Conservation (phyloP, 257 asterid species). For the Solanum pinnatisectum region DNA sequence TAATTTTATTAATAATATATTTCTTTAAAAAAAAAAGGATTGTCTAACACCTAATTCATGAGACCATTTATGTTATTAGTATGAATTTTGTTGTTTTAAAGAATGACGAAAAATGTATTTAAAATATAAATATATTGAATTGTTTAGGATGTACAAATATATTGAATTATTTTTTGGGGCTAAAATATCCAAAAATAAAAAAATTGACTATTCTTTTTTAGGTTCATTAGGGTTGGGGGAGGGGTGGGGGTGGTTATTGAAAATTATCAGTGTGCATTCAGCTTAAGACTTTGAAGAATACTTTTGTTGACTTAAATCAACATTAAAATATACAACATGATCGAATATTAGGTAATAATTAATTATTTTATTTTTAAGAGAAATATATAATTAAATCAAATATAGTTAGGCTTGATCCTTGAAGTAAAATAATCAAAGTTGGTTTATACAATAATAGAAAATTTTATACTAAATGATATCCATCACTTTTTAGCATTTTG, state of each 20-base stretch:
- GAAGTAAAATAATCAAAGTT: neutral
- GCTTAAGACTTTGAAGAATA: neutral
- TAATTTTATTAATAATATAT: neutral
- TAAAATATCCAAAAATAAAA: neutral
- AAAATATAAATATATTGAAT: neutral
- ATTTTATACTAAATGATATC: neutral
- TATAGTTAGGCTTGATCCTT: neutral
- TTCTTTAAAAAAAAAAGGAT: neutral
- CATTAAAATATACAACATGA: neutral
- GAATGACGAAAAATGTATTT: neutral
- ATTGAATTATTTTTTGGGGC: neutral
- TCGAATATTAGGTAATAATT: neutral
- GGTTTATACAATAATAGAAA: neutral
- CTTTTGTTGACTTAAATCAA: neutral
- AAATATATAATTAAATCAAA: neutral
- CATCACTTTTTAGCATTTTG: neutral
- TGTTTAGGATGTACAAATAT: neutral
- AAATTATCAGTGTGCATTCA: neutral
- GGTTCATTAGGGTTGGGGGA: neutral
- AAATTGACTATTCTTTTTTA: neutral
- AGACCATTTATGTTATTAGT: neutral
- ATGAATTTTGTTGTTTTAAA: neutral
- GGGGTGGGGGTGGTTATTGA: neutral
- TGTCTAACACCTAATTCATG: neutral
- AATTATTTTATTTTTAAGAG: neutral